phyloP scores from a whole-genome alignment of 371 early-diverging fungal genomes.

The Syncephalastrum monosporum region DNA sequence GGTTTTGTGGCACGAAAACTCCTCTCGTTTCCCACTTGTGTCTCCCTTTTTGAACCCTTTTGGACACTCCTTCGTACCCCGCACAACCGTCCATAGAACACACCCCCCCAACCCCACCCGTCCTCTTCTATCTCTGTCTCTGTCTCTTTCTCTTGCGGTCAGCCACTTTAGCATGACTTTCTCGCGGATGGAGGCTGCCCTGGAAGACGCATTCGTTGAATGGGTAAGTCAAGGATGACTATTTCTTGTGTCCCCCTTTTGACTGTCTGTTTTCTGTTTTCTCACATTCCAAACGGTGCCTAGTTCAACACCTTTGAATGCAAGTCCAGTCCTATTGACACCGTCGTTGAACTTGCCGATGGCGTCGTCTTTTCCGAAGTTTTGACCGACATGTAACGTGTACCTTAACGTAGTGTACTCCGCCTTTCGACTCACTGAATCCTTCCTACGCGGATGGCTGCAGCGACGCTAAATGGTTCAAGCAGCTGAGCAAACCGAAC shows the following conservation, averaged over 20 bases:
- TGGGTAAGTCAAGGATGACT: constrained; percentile 35
- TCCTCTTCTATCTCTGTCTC: constrained; percentile 1
- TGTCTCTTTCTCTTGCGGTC: not conserved
- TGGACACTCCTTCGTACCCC: no score
- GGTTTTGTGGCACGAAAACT: no score
- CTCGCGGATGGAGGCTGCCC: constrained; percentile 49
- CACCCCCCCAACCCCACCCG: not conserved
- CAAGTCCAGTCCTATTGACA: constrained; percentile 60
- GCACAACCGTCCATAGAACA: no score
- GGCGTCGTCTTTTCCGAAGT: constrained; percentile 80
- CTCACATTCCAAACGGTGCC: not conserved
- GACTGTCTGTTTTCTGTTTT: no score
- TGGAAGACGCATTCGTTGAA: constrained; percentile 57
- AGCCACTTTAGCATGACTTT: constrained; percentile 33
- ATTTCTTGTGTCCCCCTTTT: not conserved
- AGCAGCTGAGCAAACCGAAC: constrained; percentile 47
- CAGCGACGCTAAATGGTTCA: constrained; percentile 92
- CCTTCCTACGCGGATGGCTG: not conserved
- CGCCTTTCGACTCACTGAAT: not conserved
- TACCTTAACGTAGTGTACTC: constrained; percentile 1
- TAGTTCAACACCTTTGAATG: constrained; percentile 76
- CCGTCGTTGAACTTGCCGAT: constrained; percentile 77
- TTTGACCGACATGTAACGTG: constrained; percentile 77
- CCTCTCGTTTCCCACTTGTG: no score
- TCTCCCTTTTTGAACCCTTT: no score